Evolutionary conservation across 257 asterid genomes (phyloP).

Genomic region (Phtheirospermum japonicum): DNA sequence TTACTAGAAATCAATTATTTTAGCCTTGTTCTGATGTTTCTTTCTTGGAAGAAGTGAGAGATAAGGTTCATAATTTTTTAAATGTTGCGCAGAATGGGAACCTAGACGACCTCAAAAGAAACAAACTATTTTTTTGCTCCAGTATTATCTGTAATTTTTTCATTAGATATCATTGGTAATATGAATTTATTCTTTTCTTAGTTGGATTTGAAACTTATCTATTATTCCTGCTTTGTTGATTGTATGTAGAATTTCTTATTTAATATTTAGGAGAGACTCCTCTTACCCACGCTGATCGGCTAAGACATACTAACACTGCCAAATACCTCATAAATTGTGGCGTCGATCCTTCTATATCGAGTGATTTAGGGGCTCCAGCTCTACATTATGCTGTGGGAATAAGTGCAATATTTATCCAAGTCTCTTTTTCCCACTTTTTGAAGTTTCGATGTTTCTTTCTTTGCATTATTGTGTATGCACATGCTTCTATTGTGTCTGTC

Average conservation of each 20-base stretch:
- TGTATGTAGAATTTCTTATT: slow-evolving; percentile 1
- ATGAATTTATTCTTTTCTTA: background rate
- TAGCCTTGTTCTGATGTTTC: background rate
- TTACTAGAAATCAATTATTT: background rate
- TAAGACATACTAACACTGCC: slow-evolving; percentile 74
- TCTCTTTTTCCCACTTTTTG: too few relatives aligned
- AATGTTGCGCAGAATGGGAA: background rate
- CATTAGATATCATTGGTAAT: background rate
- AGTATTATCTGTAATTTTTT: background rate
- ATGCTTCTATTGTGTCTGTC: background rate
- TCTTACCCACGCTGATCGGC: slow-evolving; percentile 82
- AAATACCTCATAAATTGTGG: slow-evolving; percentile 71
- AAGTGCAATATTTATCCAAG: slow-evolving; percentile 38
- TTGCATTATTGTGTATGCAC: background rate
- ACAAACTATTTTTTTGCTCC: background rate
- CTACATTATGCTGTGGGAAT: slow-evolving; percentile 84
- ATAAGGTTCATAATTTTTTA: background rate
- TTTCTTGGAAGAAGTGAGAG: background rate
- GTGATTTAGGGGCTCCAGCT: slow-evolving; percentile 82
- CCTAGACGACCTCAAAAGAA: background rate
- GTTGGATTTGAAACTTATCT: background rate
- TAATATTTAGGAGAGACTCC: slow-evolving; percentile 79
- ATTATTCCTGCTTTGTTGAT: background rate
- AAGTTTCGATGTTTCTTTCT: background rate
- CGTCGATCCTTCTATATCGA: slow-evolving; percentile 79